Evolutionary conservation across 495 filamentous ascomycete species (phyloP).

Genomic region (Tuber indicum): DNA sequence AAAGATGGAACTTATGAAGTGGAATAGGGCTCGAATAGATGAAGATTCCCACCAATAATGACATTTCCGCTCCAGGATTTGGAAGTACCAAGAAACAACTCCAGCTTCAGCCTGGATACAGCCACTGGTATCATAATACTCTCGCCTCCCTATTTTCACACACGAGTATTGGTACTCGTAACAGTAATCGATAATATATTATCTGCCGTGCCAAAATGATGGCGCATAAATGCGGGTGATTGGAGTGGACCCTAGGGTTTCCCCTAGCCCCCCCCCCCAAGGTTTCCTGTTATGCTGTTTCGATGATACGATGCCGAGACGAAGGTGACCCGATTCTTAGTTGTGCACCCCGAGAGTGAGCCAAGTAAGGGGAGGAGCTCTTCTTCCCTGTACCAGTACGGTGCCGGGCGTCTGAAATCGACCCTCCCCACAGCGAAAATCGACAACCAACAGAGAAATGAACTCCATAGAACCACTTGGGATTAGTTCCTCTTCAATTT

Average conservation of each 20-base stretch:
- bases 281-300: neutral
- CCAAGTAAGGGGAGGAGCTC: neutral
- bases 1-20: neutral
- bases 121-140: neutral
- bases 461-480: neutral
- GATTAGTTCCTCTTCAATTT: neutral
- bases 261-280: neutral
- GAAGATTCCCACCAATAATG: neutral
- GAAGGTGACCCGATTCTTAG: neutral
- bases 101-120: neutral
- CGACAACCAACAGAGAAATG: neutral
- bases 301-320: neutral
- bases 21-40: neutral
- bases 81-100: neutral
- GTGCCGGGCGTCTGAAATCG: neutral
- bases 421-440: neutral
- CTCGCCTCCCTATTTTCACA: neutral
- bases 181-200: neutral
- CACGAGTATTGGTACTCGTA: neutral
- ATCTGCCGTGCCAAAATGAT: neutral
- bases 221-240: neutral
- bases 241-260: neutral
- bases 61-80: neutral
- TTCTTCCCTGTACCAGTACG: neutral
- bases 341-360: neutral